These are phyloP conservation scores for Dictyostelium intermedium DNA, from an alignment of 78 protist genomes.

Conservation along the genomic window DNA sequence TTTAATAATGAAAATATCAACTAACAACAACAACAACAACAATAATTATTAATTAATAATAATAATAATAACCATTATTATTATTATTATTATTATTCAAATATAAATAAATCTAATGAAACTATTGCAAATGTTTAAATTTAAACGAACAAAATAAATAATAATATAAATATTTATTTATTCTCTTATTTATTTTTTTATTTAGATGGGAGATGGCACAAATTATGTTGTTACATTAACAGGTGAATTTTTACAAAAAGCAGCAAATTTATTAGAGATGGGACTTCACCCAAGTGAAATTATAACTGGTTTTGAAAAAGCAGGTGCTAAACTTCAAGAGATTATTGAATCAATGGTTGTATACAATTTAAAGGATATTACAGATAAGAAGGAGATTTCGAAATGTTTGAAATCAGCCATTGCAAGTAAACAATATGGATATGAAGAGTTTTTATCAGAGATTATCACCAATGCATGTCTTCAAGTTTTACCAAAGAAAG, in stretches of 20 bases:
- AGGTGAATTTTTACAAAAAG: slow-evolving; percentile 97
- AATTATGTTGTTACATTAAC: slow-evolving; percentile 96
- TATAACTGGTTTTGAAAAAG: slow-evolving; percentile 94
- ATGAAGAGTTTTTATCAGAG: slow-evolving; percentile 89
- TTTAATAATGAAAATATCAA: too few species aligned
- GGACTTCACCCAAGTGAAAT: slow-evolving; percentile 96
- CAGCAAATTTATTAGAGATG: slow-evolving; percentile 92
- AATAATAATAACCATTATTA: too few species aligned
- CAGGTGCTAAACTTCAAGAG: slow-evolving; percentile 84
- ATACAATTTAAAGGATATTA: slow-evolving; percentile 37
- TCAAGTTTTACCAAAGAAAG: slow-evolving; percentile 86
- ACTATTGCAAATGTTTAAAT: too few species aligned
- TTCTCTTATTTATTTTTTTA: neutral
- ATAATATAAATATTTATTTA: neutral
- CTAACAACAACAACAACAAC: too few species aligned
- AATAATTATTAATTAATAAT: too few species aligned
- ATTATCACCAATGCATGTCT: slow-evolving; percentile 95
- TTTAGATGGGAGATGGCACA: slow-evolving; percentile 98
- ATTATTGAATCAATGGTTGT: slow-evolving; percentile 69
- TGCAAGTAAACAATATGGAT: slow-evolving; percentile 96
- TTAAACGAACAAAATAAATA: too few species aligned
- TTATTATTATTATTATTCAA: too few species aligned
- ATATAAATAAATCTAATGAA: too few species aligned
- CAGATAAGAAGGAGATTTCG: slow-evolving; percentile 45
- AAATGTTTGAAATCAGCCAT: slow-evolving; percentile 87